A percentile compares a stretch with the other conserved stretches of the same genome.
Conservation (phyloP, 345 rosid species). For the Rubroshorea leprosula region DNA sequence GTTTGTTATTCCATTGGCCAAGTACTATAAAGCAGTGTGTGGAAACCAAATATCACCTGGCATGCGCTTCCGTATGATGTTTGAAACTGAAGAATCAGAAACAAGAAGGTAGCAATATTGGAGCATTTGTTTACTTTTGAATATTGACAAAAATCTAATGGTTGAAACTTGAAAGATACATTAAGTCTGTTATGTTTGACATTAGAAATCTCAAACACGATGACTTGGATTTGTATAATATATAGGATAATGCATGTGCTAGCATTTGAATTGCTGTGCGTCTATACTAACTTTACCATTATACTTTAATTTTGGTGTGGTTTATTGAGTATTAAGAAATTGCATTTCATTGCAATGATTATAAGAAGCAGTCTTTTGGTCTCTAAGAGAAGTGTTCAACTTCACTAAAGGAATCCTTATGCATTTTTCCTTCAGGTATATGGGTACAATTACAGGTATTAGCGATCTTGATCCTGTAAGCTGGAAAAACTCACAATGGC, state of each 20-base stretch:
- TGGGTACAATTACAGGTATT: constrained; percentile 92
- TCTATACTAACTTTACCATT: not conserved
- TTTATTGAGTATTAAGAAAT: not conserved
- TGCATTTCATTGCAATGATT: too few species aligned
- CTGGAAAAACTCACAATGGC: constrained; percentile 98
- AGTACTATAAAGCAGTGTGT: constrained; percentile 73
- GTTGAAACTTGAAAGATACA: not conserved
- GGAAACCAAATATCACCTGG: constrained; percentile 78
- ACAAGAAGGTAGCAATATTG: constrained; percentile 45
- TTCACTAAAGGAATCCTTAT: not conserved
- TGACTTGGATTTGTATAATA: not conserved
- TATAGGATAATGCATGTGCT: not conserved
- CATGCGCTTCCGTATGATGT: constrained; percentile 95
- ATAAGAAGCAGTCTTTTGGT: too few species aligned
- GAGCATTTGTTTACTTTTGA: not conserved
- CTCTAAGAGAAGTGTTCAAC: too few species aligned
- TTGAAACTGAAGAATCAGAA: constrained; percentile 95
- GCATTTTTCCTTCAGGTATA: constrained; percentile 51
- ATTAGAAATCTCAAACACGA: not conserved
- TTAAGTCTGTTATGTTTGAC: not conserved
- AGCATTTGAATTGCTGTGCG: not conserved
- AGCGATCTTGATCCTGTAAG: constrained; percentile 83
- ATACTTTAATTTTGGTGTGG: not conserved
- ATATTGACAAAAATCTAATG: constrained; percentile 3
- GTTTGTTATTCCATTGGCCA: constrained; percentile 91